Evolutionary conservation across 352 stramenopile species (phyloP).

Genomic region (Pythium sukuiense): DNA sequence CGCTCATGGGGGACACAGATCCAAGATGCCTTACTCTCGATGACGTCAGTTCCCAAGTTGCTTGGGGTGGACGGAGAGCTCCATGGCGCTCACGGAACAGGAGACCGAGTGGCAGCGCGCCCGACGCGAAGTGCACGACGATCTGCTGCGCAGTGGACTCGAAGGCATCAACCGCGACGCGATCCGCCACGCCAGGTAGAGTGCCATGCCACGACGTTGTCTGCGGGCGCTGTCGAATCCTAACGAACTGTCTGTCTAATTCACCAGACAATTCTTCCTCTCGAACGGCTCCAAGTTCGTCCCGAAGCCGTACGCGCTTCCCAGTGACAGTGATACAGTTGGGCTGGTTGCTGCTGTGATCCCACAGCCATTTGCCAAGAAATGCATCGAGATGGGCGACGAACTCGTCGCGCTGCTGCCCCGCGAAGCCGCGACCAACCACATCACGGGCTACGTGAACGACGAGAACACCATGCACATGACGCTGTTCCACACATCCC

Average conservation of each 20-base stretch:
- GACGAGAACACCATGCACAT: conserved; percentile 71
- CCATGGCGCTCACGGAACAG: conserved; percentile 16
- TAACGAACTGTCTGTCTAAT: neutral
- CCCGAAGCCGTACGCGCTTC: conserved; percentile 53
- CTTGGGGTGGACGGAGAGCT: neutral
- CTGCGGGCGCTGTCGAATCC: neutral
- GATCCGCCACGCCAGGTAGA: conserved; percentile 24
- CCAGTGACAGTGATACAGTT: conserved; percentile 43
- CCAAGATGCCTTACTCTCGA: neutral
- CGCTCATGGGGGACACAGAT: neutral
- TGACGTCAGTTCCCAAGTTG: conserved; percentile 3
- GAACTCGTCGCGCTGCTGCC: conserved; percentile 49
- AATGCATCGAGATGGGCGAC: conserved; percentile 40
- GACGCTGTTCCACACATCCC: conserved; percentile 80
- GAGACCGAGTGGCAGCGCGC: conserved; percentile 21
- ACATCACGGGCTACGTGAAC: conserved; percentile 60
- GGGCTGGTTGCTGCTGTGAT: conserved; percentile 52
- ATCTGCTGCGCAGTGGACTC: conserved; percentile 18
- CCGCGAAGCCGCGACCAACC: conserved; percentile 28
- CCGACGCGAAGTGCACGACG: conserved; percentile 20
- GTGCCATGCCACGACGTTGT: no score
- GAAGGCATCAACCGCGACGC: conserved; percentile 22
- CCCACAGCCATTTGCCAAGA: conserved; percentile 34
- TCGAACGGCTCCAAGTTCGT: conserved; percentile 34
- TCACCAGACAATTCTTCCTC: conserved; percentile 23